Conservation (phyloP, 2,329 filamentous ascomycete species). For the Neocatenulostroma microsporum region DNA sequence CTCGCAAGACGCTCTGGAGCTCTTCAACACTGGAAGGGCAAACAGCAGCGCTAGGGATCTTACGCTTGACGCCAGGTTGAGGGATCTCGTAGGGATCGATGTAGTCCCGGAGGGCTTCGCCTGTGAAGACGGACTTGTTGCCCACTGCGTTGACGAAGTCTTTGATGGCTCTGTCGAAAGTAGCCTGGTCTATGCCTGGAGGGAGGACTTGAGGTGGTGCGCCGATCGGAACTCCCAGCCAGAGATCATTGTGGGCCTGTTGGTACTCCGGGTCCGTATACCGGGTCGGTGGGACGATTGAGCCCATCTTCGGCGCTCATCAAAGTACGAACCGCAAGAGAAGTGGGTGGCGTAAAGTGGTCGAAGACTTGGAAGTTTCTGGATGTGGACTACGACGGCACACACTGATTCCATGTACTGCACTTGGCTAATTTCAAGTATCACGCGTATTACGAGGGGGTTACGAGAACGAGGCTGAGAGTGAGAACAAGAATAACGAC, state of each 20-base stretch:
- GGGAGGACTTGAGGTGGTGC: neutral
- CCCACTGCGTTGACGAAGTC: conserved; percentile 1
- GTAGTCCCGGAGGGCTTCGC: conserved; percentile 4
- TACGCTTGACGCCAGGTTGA: conserved; percentile 3
- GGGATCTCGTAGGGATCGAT: conserved; percentile 6
- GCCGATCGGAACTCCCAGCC: neutral
- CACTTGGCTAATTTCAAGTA: too few species aligned
- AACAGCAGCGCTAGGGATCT: too few species aligned
- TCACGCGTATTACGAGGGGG: too few species aligned
- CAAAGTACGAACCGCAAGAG: too few species aligned
- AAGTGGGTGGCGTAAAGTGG: too few species aligned
- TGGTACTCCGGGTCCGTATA: conserved; percentile 4
- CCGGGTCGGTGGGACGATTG: neutral
- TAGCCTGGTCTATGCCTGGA: neutral
- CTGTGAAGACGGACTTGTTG: conserved; percentile 2
- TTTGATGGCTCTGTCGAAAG: conserved; percentile 1
- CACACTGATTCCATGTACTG: too few species aligned
- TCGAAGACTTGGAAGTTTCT: too few species aligned
- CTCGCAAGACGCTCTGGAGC: neutral
- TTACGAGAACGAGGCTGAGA: too few species aligned
- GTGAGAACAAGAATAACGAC: too few species aligned
- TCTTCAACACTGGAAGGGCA: neutral
- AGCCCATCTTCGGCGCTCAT: too few species aligned
- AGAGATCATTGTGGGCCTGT: conserved; percentile 4
- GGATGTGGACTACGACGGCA: too few species aligned